Evolutionary conservation across 768 basidiomycete genomes (phyloP), one percentile per base, ranked within the genome.

Genomic region (Suillus brevipes): DNA sequence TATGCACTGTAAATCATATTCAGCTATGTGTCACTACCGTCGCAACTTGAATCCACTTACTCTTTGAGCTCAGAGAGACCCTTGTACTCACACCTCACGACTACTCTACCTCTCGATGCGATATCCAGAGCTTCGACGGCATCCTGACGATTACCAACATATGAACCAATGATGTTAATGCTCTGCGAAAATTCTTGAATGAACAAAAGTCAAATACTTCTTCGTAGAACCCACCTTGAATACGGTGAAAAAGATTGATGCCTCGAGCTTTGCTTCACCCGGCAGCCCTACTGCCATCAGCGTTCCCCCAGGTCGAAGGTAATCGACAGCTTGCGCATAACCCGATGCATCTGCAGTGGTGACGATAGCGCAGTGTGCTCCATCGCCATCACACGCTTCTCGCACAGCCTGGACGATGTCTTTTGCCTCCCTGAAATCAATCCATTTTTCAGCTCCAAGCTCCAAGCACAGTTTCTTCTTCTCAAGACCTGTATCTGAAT

Each of bases 221-320:
- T 80, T 58, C 18, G 77, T 65, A 4, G 71, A 64, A 38, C 70
- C 8, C 58, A 82, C 83, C 79, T 89, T 89, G 71, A 81, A 78
- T 12, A 89, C 89, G 1, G 87, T 90, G 79, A 84, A 91, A 81
- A 91, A 91, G 68, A 91, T 89, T 34, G 85, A 84, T 0, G 87
- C 85, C 28, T 80, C 79, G 6, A 92, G 76, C 10, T 75, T 83
- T 1, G 87, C 87, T 37, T 85, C 80, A 1, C 75, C 81, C 2
- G 92, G 92, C 1, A 95, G 78, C 31, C 93, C 92, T 58, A 95
- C 91, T 20, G 84, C 89, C 83, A 95, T 90, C 62, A 95, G 80
- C 5, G 83, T 86, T 13, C 92, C 91, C 38, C 87, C 86, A 4
- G 82, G 80, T 38, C 92, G 85, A 61, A 96, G 81, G 75, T 95